Conservation (phyloP, 768 basidiomycete genomes). For the Pisolithus sp. region DNA sequence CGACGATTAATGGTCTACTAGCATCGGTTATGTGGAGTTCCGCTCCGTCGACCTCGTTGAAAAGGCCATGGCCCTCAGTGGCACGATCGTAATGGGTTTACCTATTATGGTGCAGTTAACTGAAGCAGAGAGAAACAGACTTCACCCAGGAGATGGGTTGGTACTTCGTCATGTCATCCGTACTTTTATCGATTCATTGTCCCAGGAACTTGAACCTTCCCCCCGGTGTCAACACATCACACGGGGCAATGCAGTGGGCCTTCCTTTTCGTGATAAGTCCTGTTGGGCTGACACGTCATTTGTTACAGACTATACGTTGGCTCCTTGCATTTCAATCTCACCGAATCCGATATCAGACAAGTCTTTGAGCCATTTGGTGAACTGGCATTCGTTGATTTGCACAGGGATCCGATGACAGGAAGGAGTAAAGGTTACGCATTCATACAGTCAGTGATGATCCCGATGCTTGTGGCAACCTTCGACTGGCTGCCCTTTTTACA, state of each 20-base stretch:
- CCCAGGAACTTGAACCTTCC: constrained; percentile 72
- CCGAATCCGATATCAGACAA: constrained; percentile 95
- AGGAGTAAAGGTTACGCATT: constrained; percentile 98
- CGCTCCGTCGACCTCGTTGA: constrained; percentile 85
- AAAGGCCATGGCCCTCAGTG: constrained; percentile 82
- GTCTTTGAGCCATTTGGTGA: constrained; percentile 99
- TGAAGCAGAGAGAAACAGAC: constrained; percentile 90
- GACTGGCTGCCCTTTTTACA: constrained; percentile 23
- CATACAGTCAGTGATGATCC: constrained; percentile 67
- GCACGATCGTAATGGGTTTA: constrained; percentile 96
- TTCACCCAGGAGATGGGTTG: constrained; percentile 84
- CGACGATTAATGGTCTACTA: constrained; percentile 25
- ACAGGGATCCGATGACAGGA: constrained; percentile 89
- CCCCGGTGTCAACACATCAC: constrained; percentile 76
- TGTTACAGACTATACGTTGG: constrained; percentile 83
- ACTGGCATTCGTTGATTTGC: constrained; percentile 96
- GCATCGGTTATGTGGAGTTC: constrained; percentile 98
- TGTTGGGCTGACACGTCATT: constrained; percentile 6
- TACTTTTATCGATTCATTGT: constrained; percentile 6
- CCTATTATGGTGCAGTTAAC: constrained; percentile 96
- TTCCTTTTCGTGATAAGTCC: constrained; percentile 13
- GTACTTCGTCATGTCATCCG: constrained; percentile 19
- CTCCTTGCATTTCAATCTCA: constrained; percentile 93
- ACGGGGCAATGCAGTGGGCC: constrained; percentile 79
- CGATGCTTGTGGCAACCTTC: not conserved